phyloP scores from a whole-genome alignment of 805 yeast genomes.

The Suhomyces sp. region DNA sequence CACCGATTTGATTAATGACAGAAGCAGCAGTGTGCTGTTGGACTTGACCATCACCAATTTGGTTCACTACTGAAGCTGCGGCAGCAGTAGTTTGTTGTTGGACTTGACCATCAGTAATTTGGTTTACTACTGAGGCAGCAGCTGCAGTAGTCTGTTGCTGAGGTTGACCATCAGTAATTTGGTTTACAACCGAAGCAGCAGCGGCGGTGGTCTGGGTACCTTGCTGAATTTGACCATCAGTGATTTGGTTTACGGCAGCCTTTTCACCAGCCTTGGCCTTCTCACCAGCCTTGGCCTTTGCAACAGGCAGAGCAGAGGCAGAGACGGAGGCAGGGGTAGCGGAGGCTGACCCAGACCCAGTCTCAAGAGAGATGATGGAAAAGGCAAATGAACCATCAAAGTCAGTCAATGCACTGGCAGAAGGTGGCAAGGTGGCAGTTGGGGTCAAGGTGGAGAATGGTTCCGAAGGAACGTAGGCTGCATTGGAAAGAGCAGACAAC shows the following conservation, averaged over 20 bases:
- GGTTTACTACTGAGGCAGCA: slow-evolving; percentile 38
- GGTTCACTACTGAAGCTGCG: slow-evolving; percentile 24
- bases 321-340: slow-evolving; percentile 28
- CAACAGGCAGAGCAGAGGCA: slow-evolving; percentile 25
- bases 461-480: slow-evolving; percentile 27
- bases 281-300: slow-evolving; percentile 11
- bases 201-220: slow-evolving; percentile 17
- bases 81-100: slow-evolving; percentile 29
- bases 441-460: slow-evolving; percentile 35
- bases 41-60: slow-evolving; percentile 36
- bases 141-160: slow-evolving; percentile 26
- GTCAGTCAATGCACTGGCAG: slow-evolving; percentile 25
- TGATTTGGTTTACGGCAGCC: slow-evolving; percentile 23
- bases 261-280: slow-evolving; percentile 7
- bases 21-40: slow-evolving; percentile 28
- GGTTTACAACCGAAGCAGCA: slow-evolving; percentile 24
- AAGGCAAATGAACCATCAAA: slow-evolving; percentile 33
- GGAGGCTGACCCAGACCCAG: slow-evolving; percentile 43
- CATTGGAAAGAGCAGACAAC: slow-evolving; percentile 10
- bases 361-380: slow-evolving; percentile 25
- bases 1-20: slow-evolving; percentile 41
- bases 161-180: slow-evolving; percentile 38
- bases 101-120: slow-evolving; percentile 36
- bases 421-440: slow-evolving; percentile 20
- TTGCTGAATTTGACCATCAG: slow-evolving; percentile 60